Evolutionary conservation across 2,329 filamentous ascomycete genomes (phyloP).

Genomic region (Fusarium globosum): DNA sequence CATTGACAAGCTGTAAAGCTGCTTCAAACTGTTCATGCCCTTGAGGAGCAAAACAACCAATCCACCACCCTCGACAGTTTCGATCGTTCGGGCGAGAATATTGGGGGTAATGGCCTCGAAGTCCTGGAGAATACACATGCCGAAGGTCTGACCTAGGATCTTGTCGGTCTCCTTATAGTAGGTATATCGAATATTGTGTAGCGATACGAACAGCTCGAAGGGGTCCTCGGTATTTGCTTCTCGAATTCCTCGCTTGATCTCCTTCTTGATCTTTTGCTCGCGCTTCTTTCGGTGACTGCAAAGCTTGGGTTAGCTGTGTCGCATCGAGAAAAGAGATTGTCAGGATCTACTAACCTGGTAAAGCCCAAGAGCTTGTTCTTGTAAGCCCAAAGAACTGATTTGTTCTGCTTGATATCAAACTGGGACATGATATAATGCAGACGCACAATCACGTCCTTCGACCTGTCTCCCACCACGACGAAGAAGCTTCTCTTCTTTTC

Average conservation of each 20-base stretch:
- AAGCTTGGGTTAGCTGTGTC: slow-evolving; percentile 27
- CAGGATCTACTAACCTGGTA: slow-evolving; percentile 67
- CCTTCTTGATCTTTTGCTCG: slow-evolving; percentile 97
- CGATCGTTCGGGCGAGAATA: slow-evolving; percentile 90
- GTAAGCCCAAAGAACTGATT: slow-evolving; percentile 97
- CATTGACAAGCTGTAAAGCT: slow-evolving; percentile 97
- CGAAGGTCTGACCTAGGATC: slow-evolving; percentile 96
- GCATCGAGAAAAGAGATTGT: neutral
- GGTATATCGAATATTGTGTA: slow-evolving; percentile 97
- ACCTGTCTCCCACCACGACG: slow-evolving; percentile 88
- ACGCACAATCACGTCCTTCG: slow-evolving; percentile 97
- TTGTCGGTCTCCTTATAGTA: slow-evolving; percentile 99
- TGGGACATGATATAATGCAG: slow-evolving; percentile 91
- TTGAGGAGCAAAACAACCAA: slow-evolving; percentile 91
- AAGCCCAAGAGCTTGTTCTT: slow-evolving; percentile 97
- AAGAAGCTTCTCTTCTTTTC: slow-evolving; percentile 99
- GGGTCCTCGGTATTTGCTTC: slow-evolving; percentile 94
- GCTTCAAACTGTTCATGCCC: slow-evolving; percentile 96
- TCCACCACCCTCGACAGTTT: slow-evolving; percentile 97
- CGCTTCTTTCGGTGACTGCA: slow-evolving; percentile 95
- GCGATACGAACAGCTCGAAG: slow-evolving; percentile 96
- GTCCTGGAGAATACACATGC: slow-evolving; percentile 98
- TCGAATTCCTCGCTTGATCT: slow-evolving; percentile 93
- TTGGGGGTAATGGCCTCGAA: slow-evolving; percentile 99
- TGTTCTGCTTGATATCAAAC: slow-evolving; percentile 87